Evolutionary conservation across 768 basidiomycete genomes (phyloP), one percentile per base, ranked within the genome.

Genomic region (Suillus clintonianus): DNA sequence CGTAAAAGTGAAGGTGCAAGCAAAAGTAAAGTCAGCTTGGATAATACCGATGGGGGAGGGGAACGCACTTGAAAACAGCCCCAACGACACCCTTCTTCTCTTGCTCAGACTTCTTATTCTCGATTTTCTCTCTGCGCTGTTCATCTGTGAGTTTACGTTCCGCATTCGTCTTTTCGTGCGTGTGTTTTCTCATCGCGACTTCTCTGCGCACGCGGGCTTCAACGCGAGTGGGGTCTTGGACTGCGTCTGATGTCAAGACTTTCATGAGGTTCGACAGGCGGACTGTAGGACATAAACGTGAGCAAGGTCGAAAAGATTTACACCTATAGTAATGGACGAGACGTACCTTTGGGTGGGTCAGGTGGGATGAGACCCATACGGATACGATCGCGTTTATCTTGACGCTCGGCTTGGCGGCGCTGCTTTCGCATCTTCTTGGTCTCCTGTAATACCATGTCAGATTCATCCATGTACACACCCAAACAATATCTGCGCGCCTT

Each of bases 381-480:
- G 69, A 96, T 91, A 45, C 96, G 84, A 74, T 98, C 97, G 63
- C 95, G 86, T 77, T 95, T 95, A 75, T 99, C 97, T 78, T 97
- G 91, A 64, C 97, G 75, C 70, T 95, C 95, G 13, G 90, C 91
- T 70, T 92, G 89, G 53, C 97, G 84, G 59, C 91, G 83, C 72
- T 95, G 87, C 76, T 94, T 93, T 69, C 97, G 79, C 89, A 97
- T 90, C 85, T 99, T 99, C 89, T 98, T 99, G 83, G 91, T 90
- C 70, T 97, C 95, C 89, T 82, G 64, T 53, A 65, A 30, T 51
- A 42, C 45, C n/a, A 58, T 63, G 11, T 67, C 36, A 63, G 30
- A 37, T 50, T 0, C 47, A 13, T 47, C 7, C 27, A 2, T 19
- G 11, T 14, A 15, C 70, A 55, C 51, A 86, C 19, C 11, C 17